Percentiles rank a stretch among this genome's conserved stretches.
phyloP scores from a whole-genome alignment of 768 basidiomycete genomes.

The Boletus sensibilis region DNA sequence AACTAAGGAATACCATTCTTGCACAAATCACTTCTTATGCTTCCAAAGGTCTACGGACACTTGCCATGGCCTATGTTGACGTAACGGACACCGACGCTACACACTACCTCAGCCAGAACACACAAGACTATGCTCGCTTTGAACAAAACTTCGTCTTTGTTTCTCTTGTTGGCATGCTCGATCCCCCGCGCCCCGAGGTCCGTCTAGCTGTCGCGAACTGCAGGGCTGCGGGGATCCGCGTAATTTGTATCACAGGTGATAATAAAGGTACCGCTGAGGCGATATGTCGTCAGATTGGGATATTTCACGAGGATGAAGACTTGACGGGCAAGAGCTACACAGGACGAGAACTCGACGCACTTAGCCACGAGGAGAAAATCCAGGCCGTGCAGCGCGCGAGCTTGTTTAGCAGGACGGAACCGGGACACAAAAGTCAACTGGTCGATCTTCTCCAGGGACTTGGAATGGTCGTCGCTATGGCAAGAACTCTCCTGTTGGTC shows the following conservation, averaged over 20 bases:
- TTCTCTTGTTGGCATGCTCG: constrained; percentile 95
- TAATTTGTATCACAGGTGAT: constrained; percentile 97
- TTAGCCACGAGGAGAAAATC: constrained; percentile 79
- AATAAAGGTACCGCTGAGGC: constrained; percentile 98
- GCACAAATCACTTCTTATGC: constrained; percentile 73
- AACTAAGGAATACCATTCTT: constrained; percentile 59
- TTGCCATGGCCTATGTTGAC: constrained; percentile 87
- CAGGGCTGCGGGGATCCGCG: constrained; percentile 88
- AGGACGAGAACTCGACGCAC: constrained; percentile 83
- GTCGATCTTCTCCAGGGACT: constrained; percentile 91
- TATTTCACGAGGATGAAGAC: constrained; percentile 85
- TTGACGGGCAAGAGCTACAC: constrained; percentile 95
- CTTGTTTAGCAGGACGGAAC: constrained; percentile 92
- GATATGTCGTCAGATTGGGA: constrained; percentile 94
- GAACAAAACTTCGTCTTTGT: constrained; percentile 93
- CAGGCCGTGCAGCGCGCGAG: constrained; percentile 83
- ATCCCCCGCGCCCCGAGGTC: constrained; percentile 96
- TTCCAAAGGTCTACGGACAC: constrained; percentile 78
- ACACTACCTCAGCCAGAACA: constrained; percentile 79
- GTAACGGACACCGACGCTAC: constrained; percentile 71
- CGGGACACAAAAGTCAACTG: constrained; percentile 90
- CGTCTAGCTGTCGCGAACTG: constrained; percentile 84
- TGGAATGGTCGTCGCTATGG: constrained; percentile 96
- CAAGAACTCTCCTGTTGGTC: constrained; percentile 30
- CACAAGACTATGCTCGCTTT: constrained; percentile 83